These are phyloP conservation scores for Theileria parva DNA, from an alignment of 169 alveolate species.

Conservation along the genomic window DNA sequence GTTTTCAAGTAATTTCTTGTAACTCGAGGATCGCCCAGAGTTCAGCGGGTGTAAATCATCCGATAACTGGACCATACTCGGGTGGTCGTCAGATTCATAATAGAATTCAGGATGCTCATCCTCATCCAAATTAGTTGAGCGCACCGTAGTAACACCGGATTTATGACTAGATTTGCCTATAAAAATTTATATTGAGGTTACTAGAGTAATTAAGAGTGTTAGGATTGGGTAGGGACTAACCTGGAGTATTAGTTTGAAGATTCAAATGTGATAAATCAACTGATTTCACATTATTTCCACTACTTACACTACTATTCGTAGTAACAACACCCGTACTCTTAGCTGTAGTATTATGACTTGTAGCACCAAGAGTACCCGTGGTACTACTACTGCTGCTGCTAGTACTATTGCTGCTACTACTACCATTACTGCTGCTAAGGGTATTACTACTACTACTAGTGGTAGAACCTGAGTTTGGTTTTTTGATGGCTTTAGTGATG, in stretches of 20 bases:
- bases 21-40: constrained; percentile 18
- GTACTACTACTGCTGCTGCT: background rate
- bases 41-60: constrained; percentile 40
- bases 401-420: background rate
- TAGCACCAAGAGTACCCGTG: background rate
- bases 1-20: constrained; percentile 31
- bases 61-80: constrained; percentile 45
- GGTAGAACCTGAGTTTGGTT: constrained; percentile 8
- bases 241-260: background rate
- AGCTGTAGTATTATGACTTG: no score
- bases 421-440: background rate
- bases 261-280: constrained; percentile 10
- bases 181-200: background rate
- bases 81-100: constrained; percentile 15
- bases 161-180: background rate
- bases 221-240: background rate
- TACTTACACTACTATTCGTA: background rate
- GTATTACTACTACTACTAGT: constrained; percentile 1
- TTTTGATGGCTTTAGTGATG: constrained; percentile 23
- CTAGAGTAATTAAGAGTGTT: no score
- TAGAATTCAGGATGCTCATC: constrained; percentile 4
- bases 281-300: background rate
- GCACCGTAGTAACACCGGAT: background rate
- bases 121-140: background rate
- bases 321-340: background rate